Evolutionary conservation across 352 stramenopile species (phyloP).

Genomic region (Plasmopara muralis): DNA sequence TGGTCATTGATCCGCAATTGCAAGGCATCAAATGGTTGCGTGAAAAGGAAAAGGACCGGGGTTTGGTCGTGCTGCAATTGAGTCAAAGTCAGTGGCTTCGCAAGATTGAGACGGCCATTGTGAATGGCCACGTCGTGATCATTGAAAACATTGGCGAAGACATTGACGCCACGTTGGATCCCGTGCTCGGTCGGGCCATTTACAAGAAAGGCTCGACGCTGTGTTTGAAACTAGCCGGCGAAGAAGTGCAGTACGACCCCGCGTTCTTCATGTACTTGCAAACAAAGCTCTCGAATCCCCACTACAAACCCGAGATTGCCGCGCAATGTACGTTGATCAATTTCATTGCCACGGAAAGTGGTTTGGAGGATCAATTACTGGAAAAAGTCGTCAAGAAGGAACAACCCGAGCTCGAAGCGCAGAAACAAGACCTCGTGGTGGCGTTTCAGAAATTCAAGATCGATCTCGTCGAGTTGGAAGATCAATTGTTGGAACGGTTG

Average conservation of each 20-base stretch:
- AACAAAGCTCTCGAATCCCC: conserved; percentile 95
- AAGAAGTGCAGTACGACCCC: conserved; percentile 96
- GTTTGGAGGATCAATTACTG: conserved; percentile 94
- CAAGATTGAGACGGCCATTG: conserved; percentile 91
- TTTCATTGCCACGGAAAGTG: conserved; percentile 95
- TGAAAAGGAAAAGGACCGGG: conserved; percentile 90
- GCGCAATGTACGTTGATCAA: conserved; percentile 97
- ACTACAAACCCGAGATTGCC: conserved; percentile 97
- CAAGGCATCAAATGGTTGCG: conserved; percentile 98
- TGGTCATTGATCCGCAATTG: conserved; percentile 97
- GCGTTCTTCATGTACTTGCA: conserved; percentile 96
- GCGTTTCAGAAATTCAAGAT: conserved; percentile 96
- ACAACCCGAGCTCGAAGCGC: conserved; percentile 90
- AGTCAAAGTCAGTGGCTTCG: conserved; percentile 96
- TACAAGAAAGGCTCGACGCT: conserved; percentile 94
- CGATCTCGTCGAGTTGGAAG: conserved; percentile 93
- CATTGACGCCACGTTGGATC: conserved; percentile 95
- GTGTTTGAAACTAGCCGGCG: conserved; percentile 91
- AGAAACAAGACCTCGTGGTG: conserved; percentile 90
- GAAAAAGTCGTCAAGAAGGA: conserved; percentile 95
- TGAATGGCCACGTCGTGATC: conserved; percentile 93
- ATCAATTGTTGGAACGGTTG: conserved; percentile 92
- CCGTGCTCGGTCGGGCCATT: conserved; percentile 92
- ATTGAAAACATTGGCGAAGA: conserved; percentile 97
- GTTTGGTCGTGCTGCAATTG: conserved; percentile 91